Base-by-base conservation (phyloP, 2,329 filamentous ascomycete species). In the Dactylella cylindrospora region DNA sequence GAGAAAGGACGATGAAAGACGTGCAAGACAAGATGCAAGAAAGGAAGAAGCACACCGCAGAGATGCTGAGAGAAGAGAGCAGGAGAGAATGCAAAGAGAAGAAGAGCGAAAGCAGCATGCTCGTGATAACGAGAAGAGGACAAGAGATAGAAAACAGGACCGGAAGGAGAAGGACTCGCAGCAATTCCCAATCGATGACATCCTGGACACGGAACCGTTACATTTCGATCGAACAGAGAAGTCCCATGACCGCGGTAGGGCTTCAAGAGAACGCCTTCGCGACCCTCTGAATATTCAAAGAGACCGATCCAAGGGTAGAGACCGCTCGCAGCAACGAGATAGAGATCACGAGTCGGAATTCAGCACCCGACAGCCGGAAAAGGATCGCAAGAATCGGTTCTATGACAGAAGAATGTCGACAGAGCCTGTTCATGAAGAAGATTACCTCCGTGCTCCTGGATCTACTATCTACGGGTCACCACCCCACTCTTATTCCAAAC, bases 211-310 rank as follows among this genome's bases (percentile, higher is more conserved):
- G 5, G 55, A 61, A 4, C 55, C 55, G 3, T 7, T 22, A 20
- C 46, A 47, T 28, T 61, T 61, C 28, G 41, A 31, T 25, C 38
- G 49, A 13, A 10, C 29, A 10, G 49, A 53, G 10, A 53, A 53
- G 23, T 2, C 35, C 25, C 28, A 36, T n/a, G 50, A 55, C 10
- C 59, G 59, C 19, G 59, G 59, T 15, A 54, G 59, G 44, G 26
- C 59, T 5, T 64, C 59, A 25, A 64, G 53, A 46, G 59, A 64
- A 28, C 43, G 59, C 15, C 50, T 64, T 3, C 59, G 38, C 8
- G 59, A 55, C 3, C 50, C 31, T 28, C 33, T 64, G 9, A 44
- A 54, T 20, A 32, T 64, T 13, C 59, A 46, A 2, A 35, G 59
- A 15, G 59, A 55, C 22, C 41, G 26, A 8, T 55, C 51, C 3